phyloP scores from a whole-genome alignment of 2,329 filamentous ascomycete genomes.

The Pezicula rhizophila region DNA sequence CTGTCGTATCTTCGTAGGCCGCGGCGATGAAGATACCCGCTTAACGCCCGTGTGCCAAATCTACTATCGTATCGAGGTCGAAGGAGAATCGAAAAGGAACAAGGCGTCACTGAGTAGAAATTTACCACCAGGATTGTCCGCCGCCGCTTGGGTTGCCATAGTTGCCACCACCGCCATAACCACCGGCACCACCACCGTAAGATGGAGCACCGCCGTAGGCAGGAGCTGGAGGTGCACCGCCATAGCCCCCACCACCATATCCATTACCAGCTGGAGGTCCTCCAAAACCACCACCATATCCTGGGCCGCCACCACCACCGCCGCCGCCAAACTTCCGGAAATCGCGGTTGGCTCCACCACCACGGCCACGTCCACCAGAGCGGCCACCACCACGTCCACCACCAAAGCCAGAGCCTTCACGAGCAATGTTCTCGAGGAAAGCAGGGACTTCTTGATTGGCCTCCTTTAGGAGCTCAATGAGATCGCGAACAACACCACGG shows the following conservation, averaged over 20 bases:
- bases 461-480: conserved; percentile 97
- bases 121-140: conserved; percentile 51
- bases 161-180: conserved; percentile 48
- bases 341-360: conserved; percentile 71
- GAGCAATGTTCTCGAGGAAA: conserved; percentile 96
- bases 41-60: conserved; percentile 22
- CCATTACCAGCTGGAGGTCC: conserved; percentile 18
- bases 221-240: conserved; percentile 32
- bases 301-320: conserved; percentile 40
- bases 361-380: conserved; percentile 66
- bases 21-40: conserved; percentile 18
- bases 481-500: conserved; percentile 91
- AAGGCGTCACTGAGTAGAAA: conserved; percentile 14
- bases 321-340: conserved; percentile 73
- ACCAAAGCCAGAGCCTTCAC: conserved; percentile 78
- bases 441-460: conserved; percentile 92
- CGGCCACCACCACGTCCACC: conserved; percentile 59
- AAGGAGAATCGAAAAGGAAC: conserved; percentile 16
- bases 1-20: conserved; percentile 8
- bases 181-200: conserved; percentile 43
- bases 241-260: conserved; percentile 37
- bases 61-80: conserved; percentile 15
- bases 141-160: conserved; percentile 37
- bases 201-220: conserved; percentile 37
- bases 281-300: conserved; percentile 32